Conservation (phyloP, 2,329 filamentous ascomycete species). For the Ophiocordyceps camponoti-saundersi region DNA sequence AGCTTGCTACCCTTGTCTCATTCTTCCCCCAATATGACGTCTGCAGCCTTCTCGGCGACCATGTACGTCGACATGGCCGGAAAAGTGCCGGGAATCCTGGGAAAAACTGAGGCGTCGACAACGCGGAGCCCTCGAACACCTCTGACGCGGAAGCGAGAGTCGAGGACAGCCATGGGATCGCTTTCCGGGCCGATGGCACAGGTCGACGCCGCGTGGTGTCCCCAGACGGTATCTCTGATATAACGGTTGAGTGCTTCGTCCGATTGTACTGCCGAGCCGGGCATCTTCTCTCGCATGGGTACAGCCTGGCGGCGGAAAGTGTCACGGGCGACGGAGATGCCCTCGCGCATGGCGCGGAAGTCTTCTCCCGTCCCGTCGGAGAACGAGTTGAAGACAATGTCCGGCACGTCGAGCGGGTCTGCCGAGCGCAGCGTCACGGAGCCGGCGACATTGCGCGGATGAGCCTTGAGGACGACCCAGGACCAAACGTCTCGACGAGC, state of each 20-base stretch:
- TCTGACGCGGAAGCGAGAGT: constrained; percentile 34
- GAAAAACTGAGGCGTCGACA: constrained; percentile 39
- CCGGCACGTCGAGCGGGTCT: constrained; percentile 45
- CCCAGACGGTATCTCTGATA: constrained; percentile 30
- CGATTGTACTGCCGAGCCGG: constrained; percentile 18
- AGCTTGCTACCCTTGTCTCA: no score
- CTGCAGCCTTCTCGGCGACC: constrained; percentile 36
- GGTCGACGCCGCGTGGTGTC: constrained; percentile 39
- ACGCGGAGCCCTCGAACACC: constrained; percentile 35
- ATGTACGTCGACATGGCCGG: constrained; percentile 33
- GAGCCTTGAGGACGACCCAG: constrained; percentile 34
- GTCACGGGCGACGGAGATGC: constrained; percentile 31
- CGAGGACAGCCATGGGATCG: constrained; percentile 36
- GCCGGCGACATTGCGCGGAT: constrained; percentile 44
- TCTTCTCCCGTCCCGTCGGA: constrained; percentile 27
- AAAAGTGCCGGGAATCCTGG: constrained; percentile 30
- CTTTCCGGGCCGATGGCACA: constrained; percentile 34
- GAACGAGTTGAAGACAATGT: constrained; percentile 47
- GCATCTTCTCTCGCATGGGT: constrained; percentile 8
- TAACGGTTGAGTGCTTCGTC: constrained; percentile 27
- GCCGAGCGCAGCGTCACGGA: constrained; percentile 41
- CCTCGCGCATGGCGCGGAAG: constrained; percentile 37
- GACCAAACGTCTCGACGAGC: constrained; percentile 17
- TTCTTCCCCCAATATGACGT: constrained; percentile 5
- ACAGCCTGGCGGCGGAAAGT: constrained; percentile 11